phyloP scores from a whole-genome alignment of 1,284 basidiomycete genomes.

The Macrocybe sp. region DNA sequence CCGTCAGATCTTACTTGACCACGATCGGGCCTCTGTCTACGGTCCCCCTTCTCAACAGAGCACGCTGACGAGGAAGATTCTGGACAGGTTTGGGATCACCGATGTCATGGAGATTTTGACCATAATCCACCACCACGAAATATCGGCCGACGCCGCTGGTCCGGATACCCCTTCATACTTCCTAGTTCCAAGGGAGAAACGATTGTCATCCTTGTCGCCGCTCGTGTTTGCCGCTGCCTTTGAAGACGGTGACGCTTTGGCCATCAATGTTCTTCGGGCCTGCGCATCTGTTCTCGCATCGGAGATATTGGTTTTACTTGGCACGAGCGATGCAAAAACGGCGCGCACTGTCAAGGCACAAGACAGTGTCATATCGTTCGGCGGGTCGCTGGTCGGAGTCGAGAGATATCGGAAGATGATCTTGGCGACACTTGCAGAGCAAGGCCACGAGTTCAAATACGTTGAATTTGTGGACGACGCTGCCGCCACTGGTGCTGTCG shows the following conservation, averaged over 20 bases:
- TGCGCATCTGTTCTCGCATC: conserved; percentile 52
- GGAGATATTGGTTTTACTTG: conserved; percentile 55
- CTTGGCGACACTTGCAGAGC: conserved; percentile 47
- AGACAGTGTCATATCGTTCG: conserved; percentile 63
- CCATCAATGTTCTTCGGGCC: conserved; percentile 47
- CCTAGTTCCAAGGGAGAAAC: conserved; percentile 55
- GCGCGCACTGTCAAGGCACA: conserved; percentile 44
- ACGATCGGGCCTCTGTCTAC: conserved; percentile 48
- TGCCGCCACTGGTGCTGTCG: conserved; percentile 56
- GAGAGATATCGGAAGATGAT: conserved; percentile 56
- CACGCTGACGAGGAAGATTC: conserved; percentile 36
- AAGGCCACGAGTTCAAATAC: conserved; percentile 57
- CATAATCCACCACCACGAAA: conserved; percentile 54
- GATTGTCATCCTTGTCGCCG: conserved; percentile 66
- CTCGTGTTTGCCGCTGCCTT: conserved; percentile 71
- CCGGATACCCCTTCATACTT: conserved; percentile 28
- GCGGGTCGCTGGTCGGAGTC: conserved; percentile 66
- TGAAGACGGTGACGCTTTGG: conserved; percentile 54
- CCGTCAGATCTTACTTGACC: conserved; percentile 54
- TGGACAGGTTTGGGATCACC: conserved; percentile 50
- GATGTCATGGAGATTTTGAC: conserved; percentile 59
- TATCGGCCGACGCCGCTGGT: conserved; percentile 14
- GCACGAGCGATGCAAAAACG: conserved; percentile 26
- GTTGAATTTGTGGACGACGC: conserved; percentile 66
- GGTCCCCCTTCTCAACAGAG: conserved; percentile 27